Conservation (phyloP, 768 basidiomycete species). For the Sarcodon sp. region DNA sequence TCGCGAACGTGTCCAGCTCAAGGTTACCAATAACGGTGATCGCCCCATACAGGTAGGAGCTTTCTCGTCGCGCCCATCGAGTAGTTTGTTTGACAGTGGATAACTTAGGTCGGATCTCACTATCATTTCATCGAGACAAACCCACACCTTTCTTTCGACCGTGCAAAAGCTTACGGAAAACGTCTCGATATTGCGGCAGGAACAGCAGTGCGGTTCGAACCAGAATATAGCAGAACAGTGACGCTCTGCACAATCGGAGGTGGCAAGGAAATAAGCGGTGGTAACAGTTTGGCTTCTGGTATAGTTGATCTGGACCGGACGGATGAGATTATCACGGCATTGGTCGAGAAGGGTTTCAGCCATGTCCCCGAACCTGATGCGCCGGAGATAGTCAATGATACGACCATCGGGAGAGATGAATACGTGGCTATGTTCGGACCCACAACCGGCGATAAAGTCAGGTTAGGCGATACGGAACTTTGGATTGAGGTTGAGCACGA, state of each 20-base stretch:
- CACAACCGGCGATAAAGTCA: constrained; percentile 79
- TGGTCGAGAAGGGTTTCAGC: constrained; percentile 54
- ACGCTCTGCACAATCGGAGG: constrained; percentile 74
- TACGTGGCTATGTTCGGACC: constrained; percentile 96
- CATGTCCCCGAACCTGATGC: constrained; percentile 60
- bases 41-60: constrained; percentile 74
- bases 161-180: constrained; percentile 66
- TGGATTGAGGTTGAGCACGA: constrained; percentile 93
- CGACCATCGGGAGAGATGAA: constrained; percentile 48
- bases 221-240: constrained; percentile 80
- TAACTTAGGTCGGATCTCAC: constrained; percentile 73
- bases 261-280: constrained; percentile 56
- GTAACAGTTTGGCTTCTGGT: constrained; percentile 60
- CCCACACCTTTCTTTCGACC: constrained; percentile 68
- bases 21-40: constrained; percentile 86
- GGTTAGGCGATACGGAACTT: constrained; percentile 79
- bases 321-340: constrained; percentile 30
- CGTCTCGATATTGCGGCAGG: constrained; percentile 90
- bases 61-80: background rate
- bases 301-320: constrained; percentile 28
- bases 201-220: constrained; percentile 94
- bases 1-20: constrained; percentile 51
- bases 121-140: constrained; percentile 94
- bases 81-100: background rate
- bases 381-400: constrained; percentile 33